Base-by-base conservation (phyloP, 768 basidiomycete species). In the Piloderma croceum region DNA sequence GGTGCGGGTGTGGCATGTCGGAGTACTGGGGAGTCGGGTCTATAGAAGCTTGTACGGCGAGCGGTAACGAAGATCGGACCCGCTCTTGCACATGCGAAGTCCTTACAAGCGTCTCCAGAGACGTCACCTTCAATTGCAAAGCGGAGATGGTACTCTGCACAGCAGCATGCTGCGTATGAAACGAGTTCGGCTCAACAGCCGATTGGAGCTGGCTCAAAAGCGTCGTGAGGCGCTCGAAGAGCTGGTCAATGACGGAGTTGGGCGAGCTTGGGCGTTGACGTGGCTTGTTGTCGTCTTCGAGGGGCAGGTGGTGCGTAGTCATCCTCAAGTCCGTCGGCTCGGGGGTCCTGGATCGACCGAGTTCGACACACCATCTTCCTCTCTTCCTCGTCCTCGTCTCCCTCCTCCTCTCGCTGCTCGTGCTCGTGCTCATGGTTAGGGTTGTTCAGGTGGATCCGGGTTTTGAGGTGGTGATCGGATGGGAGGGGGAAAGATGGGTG, bases 261-360 rank as follows among this genome's bases (percentile, higher is more conserved):
- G n/a, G n/a, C n/a, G n/a, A n/a, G 52, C 23, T 51, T 46, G 36
- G 50, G 31, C 50, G 52, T 21, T 51, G 49, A 15, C 15, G 31
- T 15, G 15, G 13, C 38, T 37, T 31, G 51, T 59, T 23, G 51
- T 37, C 15, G 41, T 38, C 1, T 57, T 58, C 73, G 34, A 57
- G 54, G n/a, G n/a, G n/a, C n/a, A n/a, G n/a, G n/a, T n/a, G n/a
- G n/a, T n/a, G n/a, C n/a, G n/a, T n/a, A n/a, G n/a, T n/a, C 62
- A 75, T 70, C 27, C 74, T 73, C 63, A 74, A 73, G 35, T 67
- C 69, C 9, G 76, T 77, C 4, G 88, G 90, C 54, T 91, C 90
- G 0, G 89, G 90, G 5, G 90, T 92, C 6, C 74, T 69, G 3
- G 88, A 88, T 31, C 87, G 70, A 3, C 81, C 83, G 15, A 81